phyloP scores from a whole-genome alignment of 1,284 basidiomycete species.

The Cutaneotrichosporon cavernicola region DNA sequence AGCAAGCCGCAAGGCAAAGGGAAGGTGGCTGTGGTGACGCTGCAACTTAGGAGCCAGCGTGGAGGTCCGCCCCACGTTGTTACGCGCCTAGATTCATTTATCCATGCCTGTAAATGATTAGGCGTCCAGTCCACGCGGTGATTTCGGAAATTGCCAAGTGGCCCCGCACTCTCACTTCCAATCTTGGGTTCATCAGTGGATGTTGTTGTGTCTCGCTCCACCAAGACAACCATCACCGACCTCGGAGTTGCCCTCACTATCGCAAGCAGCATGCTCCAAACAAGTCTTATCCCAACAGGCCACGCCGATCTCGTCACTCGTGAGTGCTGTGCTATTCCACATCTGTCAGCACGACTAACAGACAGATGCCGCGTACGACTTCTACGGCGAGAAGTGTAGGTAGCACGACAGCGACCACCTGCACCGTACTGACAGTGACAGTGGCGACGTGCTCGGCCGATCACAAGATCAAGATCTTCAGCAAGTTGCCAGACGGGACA shows the following conservation, averaged over 20 bases:
- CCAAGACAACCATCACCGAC: too few species aligned
- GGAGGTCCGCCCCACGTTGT: conserved; percentile 1
- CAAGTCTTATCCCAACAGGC: conserved; percentile 48
- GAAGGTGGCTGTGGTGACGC: neutral
- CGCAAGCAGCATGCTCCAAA: conserved; percentile 47
- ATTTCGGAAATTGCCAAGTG: conserved; percentile 14
- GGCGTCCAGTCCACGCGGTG: conserved; percentile 8
- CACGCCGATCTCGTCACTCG: conserved; percentile 54
- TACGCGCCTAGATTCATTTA: neutral
- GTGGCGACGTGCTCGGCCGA: conserved; percentile 52
- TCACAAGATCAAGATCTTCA: conserved; percentile 77
- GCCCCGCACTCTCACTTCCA: conserved; percentile 14
- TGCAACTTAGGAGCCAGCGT: neutral
- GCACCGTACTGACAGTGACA: conserved; percentile 61
- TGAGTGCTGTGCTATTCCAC: conserved; percentile 25
- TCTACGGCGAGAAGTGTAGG: conserved; percentile 70
- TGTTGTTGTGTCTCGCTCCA: conserved; percentile 8
- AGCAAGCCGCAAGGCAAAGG: neutral
- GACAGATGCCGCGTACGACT: conserved; percentile 81
- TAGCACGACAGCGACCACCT: conserved; percentile 50
- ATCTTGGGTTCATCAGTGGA: neutral
- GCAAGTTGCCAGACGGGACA: conserved; percentile 62
- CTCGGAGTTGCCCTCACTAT: neutral
- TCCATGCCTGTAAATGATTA: neutral
- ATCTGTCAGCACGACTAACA: neutral